Evolutionary conservation across 2,329 filamentous ascomycete genomes (phyloP).

Genomic region (Cercospora brassicicola): DNA sequence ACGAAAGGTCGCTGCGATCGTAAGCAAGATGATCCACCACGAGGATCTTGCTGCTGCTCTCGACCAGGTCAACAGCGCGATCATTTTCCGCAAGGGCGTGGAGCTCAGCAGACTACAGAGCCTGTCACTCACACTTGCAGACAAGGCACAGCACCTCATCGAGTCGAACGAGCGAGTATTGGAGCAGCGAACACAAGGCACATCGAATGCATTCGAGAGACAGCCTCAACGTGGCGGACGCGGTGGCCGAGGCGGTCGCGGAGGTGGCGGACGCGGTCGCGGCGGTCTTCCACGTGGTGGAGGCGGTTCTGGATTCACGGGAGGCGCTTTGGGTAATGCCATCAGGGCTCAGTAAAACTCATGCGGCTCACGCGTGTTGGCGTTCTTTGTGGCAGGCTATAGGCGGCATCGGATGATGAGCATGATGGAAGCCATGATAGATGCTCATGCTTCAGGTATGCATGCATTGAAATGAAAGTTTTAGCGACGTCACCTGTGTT

Average conservation of each 20-base stretch:
- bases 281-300: conserved; percentile 65
- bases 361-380: conserved; percentile 17
- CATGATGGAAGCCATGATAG: conserved; percentile 5
- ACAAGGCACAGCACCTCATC: conserved; percentile 94
- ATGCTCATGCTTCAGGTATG: conserved; percentile 4
- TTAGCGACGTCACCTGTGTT: conserved; percentile 3
- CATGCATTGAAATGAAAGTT: conserved; percentile 10
- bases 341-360: conserved; percentile 49
- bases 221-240: conserved; percentile 74
- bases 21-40: conserved; percentile 99
- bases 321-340: conserved; percentile 68
- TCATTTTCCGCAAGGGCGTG: conserved; percentile 99
- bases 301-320: conserved; percentile 78
- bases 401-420: conserved; percentile 8
- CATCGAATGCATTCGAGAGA: conserved; percentile 90
- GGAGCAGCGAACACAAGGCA: conserved; percentile 95
- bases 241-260: conserved; percentile 60
- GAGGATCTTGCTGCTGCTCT: conserved; percentile 94
- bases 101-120: conserved; percentile 95
- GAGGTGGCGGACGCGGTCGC: conserved; percentile 59
- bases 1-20: conserved; percentile 88
- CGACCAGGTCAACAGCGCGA: conserved; percentile 94
- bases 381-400: conserved; percentile 14
- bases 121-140: conserved; percentile 85
- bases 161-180: conserved; percentile 97